Base-by-base conservation (phyloP, 768 basidiomycete genomes). In the Tulasnella sp. region DNA sequence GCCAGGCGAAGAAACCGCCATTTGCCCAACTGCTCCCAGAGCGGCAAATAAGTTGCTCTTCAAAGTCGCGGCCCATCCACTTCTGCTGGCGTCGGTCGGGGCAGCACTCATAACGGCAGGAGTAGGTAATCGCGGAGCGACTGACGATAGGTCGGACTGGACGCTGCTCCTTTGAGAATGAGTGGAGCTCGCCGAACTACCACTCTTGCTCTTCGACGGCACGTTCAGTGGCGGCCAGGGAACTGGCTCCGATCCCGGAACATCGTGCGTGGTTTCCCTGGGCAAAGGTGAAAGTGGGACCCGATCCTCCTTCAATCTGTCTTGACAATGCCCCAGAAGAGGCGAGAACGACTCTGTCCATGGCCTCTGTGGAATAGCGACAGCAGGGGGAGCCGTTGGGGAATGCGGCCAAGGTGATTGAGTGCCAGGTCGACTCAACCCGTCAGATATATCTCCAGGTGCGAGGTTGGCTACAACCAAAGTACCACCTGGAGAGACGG, bases 391-490 rank as follows among this genome's bases (percentile, higher is more conserved):
- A 37, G 71, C 5, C 13, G 29, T 42, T 20, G 70, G 71, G 6
- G 29, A 72, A 3, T 26, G 39, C 39, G 5, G 2, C 37, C 37
- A 51, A 51, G 39, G n/a, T n/a, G 71, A 35, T 42, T 40, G 37
- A 35, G 44, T 72, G 39, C 29, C 39, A 20, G 39, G 71, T 40
- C 44, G 61, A 20, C 71, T 72, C 39, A 70, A 35, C 26, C 29
- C 70, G 10, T 70, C 70, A 42, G 70, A 70, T 11, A 72, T 72
- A 72, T 72, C 71, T 9, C 71, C 71, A 18, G 71, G 71, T 20
- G 37, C 71, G 16, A 72, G 37, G 26, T 72, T 72, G 15, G 71
- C 71, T 23, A 72, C 71, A 18, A 46, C 44, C 44, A 72, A n/a
- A 13, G 44, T 72, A 3, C 71, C 71, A 35, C 61, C 61, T 18